Conservation (phyloP, 164 flowering plant genomes). For the Euptelea pleiosperma region DNA sequence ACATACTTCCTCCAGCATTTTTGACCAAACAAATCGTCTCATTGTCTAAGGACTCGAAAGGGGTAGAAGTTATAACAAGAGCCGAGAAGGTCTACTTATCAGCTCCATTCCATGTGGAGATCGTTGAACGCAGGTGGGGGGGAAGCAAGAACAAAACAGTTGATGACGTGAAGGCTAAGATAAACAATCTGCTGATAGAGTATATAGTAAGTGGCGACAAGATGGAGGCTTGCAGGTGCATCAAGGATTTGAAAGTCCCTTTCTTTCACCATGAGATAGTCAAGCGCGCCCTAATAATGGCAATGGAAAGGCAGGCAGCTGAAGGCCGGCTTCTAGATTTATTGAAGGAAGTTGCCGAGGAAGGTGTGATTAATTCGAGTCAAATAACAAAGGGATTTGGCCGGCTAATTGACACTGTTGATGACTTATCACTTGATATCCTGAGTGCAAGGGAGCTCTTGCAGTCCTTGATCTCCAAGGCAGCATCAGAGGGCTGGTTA, state of each 20-base stretch:
- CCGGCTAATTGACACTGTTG: constrained; percentile 61
- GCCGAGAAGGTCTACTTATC: constrained; percentile 75
- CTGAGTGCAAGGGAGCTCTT: constrained; percentile 54
- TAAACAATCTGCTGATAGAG: constrained; percentile 53
- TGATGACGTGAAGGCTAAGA: constrained; percentile 61
- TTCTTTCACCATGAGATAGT: constrained; percentile 85
- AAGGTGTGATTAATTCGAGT: constrained; percentile 66
- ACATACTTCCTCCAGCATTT: constrained; percentile 82
- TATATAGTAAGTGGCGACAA: constrained; percentile 67
- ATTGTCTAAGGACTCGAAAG: constrained; percentile 49
- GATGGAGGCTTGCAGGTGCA: constrained; percentile 72
- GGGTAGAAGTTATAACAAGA: constrained; percentile 48
- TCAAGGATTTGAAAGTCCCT: constrained; percentile 69
- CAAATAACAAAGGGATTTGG: constrained; percentile 70
- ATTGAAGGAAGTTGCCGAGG: constrained; percentile 60
- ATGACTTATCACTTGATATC: constrained; percentile 73
- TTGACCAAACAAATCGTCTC: constrained; percentile 41
- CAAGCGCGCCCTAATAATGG: constrained; percentile 59
- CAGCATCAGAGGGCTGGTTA: constrained; percentile 85
- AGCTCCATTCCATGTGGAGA: constrained; percentile 72
- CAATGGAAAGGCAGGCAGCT: constrained; percentile 61
- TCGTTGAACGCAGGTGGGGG: constrained; percentile 74
- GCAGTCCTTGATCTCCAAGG: constrained; percentile 63
- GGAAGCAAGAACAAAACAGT: constrained; percentile 62
- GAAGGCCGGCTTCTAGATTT: constrained; percentile 53